A percentile compares a stretch with the other conserved stretches of the same genome.
Conservation (phyloP, 2,329 filamentous ascomycete genomes). For the Pseudogymnoascus sp. region DNA sequence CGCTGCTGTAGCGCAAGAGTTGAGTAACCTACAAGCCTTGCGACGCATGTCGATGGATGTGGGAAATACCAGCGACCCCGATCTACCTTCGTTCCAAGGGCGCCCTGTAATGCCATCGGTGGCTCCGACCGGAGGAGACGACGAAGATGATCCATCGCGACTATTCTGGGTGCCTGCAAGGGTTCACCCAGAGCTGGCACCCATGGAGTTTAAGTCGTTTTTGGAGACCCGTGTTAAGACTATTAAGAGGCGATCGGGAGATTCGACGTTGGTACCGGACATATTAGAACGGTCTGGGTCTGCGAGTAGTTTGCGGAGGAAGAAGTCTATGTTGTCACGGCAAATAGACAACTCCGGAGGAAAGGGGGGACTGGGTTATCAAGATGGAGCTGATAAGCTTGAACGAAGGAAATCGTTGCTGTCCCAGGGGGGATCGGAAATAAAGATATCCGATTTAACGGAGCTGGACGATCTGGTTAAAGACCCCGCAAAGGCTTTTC, state of each 20-base stretch:
- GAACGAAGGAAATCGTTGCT: conserved; percentile 62
- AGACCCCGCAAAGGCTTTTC: conserved; percentile 64
- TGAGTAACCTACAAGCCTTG: conserved; percentile 66
- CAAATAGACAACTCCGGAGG: conserved; percentile 72
- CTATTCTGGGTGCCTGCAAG: conserved; percentile 94
- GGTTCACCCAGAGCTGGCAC: conserved; percentile 88
- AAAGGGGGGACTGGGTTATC: conserved; percentile 54
- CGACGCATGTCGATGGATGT: conserved; percentile 73
- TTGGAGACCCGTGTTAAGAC: conserved; percentile 87
- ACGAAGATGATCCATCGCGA: conserved; percentile 80
- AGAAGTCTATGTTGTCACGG: conserved; percentile 91
- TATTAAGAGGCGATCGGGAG: conserved; percentile 76
- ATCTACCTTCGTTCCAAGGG: conserved; percentile 64
- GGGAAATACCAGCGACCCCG: conserved; percentile 55
- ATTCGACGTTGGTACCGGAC: conserved; percentile 51
- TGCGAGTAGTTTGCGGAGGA: conserved; percentile 60
- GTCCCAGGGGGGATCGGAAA: conserved; percentile 45
- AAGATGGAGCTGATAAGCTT: conserved; percentile 75
- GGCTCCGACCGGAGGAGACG: conserved; percentile 63
- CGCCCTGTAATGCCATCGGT: conserved; percentile 60
- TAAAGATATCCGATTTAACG: conserved; percentile 52
- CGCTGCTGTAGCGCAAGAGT: conserved; percentile 62
- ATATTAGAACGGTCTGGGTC: conserved; percentile 46
- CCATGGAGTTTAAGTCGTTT: conserved; percentile 94
- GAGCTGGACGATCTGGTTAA: conserved; percentile 75